Base-by-base conservation (phyloP, 2,329 filamentous ascomycete species). In the Aspergillus unguis region DNA sequence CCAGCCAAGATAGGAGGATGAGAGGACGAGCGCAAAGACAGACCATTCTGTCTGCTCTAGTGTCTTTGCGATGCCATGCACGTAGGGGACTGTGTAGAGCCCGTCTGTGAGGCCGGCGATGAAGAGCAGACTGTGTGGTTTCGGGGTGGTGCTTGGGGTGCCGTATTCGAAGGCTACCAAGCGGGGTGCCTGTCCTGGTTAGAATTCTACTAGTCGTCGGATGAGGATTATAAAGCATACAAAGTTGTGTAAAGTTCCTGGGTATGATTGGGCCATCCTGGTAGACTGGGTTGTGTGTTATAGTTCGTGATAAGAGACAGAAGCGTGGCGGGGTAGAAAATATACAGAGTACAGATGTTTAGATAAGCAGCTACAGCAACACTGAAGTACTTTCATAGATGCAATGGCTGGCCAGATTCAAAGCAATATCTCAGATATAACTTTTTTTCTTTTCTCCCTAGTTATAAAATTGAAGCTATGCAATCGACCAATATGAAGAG, bases 81-180 rank as follows among this genome's bases (percentile, higher is more conserved):
- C 75, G 65, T 83, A 85, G 17, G 72, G 67, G 6, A 84, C 80
- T 5, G 77, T 80, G 50, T 76, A 74, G 47, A 82, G 73, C 23
- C 80, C 81, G 65, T 85, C 83, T 47, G 74, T 77, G 37, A 86
- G 73, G 35, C 83, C 83, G 54, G 79, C 82, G 48, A 85, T 71
- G 71, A 81, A 85, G 59, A 85, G 69, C 45, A 85, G 69, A 28
- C 76, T 80, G 67, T 83, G 64, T 38, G 64, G 66, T 46, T 73
- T 74, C 37, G 49, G 57, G 56, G 63, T 17, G 17, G 17, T 52
- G 41, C 51, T 43, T 17, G 60, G 48, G 9, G 58, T 56, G 17
- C 59, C 63, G 55, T 71, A 75, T 60, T 76, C 74, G 55, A 75
- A 76, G 9, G 72, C 68, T 37, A 70, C 66, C 11, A 76, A 67